These are phyloP conservation scores for Solanum tarijense DNA, from an alignment of 257 asterid genomes.

Conservation along the genomic window DNA sequence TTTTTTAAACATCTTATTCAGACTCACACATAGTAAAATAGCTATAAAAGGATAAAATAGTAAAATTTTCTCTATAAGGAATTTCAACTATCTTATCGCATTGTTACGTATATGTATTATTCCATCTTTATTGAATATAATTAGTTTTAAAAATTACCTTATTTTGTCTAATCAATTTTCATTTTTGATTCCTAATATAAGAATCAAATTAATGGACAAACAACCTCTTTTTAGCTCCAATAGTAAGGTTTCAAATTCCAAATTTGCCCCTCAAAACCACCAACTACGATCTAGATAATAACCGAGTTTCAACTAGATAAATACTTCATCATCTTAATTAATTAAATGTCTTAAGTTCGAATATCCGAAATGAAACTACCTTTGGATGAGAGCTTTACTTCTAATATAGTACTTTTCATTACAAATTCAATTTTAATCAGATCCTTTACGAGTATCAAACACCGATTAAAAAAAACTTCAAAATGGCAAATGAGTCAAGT, in stretches of 20 bases:
- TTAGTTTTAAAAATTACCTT: not conserved
- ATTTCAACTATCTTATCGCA: not conserved
- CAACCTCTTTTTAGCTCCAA: not conserved
- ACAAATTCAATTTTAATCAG: not conserved
- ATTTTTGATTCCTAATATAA: not conserved
- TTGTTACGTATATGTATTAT: not conserved
- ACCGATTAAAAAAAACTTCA: not conserved
- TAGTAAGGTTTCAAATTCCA: not conserved
- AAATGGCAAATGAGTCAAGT: conserved; percentile 7
- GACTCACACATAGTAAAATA: too few species aligned
- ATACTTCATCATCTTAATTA: not conserved
- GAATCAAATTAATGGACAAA: not conserved
- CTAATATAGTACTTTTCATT: not conserved
- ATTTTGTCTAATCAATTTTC: not conserved
- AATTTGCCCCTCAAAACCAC: not conserved
- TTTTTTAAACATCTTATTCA: not conserved
- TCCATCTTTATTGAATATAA: not conserved
- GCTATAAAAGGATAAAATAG: not conserved
- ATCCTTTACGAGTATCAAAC: not conserved
- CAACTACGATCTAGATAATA: not conserved
- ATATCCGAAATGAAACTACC: not conserved
- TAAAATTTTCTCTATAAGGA: not conserved
- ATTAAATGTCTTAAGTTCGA: not conserved
- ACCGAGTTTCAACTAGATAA: not conserved
- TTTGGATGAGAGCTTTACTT: not conserved